phyloP scores from a whole-genome alignment of 1,284 basidiomycete genomes.

The Malassezia slooffiae region DNA sequence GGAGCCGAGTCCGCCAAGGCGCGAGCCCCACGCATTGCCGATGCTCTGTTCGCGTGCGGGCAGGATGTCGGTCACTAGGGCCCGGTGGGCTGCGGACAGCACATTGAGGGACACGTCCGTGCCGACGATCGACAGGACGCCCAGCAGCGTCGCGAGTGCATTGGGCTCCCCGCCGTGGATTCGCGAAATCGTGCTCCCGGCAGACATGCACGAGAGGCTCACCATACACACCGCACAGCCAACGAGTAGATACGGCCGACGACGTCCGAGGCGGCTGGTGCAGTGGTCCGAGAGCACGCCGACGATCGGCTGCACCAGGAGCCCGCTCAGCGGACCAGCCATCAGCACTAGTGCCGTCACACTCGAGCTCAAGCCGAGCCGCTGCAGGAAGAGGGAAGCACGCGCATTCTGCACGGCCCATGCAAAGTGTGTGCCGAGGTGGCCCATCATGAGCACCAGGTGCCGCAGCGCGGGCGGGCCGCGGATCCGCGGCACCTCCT shows the following conservation, averaged over 20 bases:
- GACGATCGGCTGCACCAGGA: slow-evolving; percentile 47
- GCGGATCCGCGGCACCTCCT: slow-evolving; percentile 18
- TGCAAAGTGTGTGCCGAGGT: slow-evolving; percentile 35
- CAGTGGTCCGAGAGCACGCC: slow-evolving; percentile 38
- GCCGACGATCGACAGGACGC: slow-evolving; percentile 71
- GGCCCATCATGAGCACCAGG: slow-evolving; percentile 32
- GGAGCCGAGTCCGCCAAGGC: slow-evolving; percentile 53
- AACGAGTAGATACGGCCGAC: slow-evolving; percentile 45
- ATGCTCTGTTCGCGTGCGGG: slow-evolving; percentile 61
- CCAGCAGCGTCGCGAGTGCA: slow-evolving; percentile 61
- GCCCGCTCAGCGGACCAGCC: slow-evolving; percentile 36
- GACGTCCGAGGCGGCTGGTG: slow-evolving; percentile 41
- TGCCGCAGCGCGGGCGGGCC: slow-evolving; percentile 17
- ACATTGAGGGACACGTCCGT: slow-evolving; percentile 84
- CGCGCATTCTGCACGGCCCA: slow-evolving; percentile 45
- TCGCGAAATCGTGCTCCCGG: slow-evolving; percentile 50
- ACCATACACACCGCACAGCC: slow-evolving; percentile 6
- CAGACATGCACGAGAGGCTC: not conserved
- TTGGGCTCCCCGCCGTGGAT: not conserved
- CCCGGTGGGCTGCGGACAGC: slow-evolving; percentile 71
- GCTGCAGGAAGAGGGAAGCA: slow-evolving; percentile 34
- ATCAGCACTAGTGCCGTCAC: slow-evolving; percentile 36
- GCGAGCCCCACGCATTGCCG: slow-evolving; percentile 88
- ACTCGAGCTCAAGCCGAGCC: slow-evolving; percentile 33
- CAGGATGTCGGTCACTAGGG: slow-evolving; percentile 59